These are phyloP conservation scores for Limnanthes douglasii DNA, from an alignment of 345 rosid genomes.

Conservation along the genomic window DNA sequence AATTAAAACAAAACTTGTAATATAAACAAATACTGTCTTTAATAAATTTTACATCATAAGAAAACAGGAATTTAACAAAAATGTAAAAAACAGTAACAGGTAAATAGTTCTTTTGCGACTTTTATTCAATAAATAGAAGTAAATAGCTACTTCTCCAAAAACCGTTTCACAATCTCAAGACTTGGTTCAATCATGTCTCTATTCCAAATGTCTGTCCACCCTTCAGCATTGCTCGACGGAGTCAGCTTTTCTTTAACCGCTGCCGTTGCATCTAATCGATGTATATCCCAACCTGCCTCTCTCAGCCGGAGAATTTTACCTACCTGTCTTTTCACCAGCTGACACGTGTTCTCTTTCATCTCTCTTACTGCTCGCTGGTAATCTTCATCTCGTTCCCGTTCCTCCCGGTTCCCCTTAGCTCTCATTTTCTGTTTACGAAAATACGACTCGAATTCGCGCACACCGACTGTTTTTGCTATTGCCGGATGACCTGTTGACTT, in stretches of 20 bases:
- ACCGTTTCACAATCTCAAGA: slow-evolving; percentile 51
- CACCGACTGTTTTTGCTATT: slow-evolving; percentile 51
- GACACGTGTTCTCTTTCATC: slow-evolving; percentile 38
- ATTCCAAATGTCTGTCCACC: slow-evolving; percentile 56
- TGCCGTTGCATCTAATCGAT: slow-evolving; percentile 51
- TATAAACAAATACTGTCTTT: too few species aligned
- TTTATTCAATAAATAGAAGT: too few species aligned
- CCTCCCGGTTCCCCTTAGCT: slow-evolving; percentile 10
- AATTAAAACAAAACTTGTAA: too few species aligned
- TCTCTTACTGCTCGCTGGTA: slow-evolving; percentile 34
- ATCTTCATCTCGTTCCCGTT: slow-evolving; percentile 5
- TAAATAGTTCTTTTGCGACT: too few species aligned
- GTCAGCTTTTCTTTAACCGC: slow-evolving; percentile 22
- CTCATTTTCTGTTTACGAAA: slow-evolving; percentile 16
- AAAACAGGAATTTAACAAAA: too few species aligned
- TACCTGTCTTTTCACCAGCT: slow-evolving; percentile 38
- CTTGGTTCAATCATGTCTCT: slow-evolving; percentile 46
- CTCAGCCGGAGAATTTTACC: slow-evolving; percentile 46
- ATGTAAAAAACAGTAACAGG: too few species aligned
- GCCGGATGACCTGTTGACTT: slow-evolving; percentile 18
- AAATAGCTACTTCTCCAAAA: slow-evolving; percentile 47
- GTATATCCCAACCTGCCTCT: slow-evolving; percentile 47
- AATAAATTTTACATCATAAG: too few species aligned
- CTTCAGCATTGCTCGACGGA: too few species aligned
- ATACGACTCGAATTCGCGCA: slow-evolving; percentile 49